phyloP scores from a whole-genome alignment of 148 eudicot genomes.

The Vaccinium macrocarpon region DNA sequence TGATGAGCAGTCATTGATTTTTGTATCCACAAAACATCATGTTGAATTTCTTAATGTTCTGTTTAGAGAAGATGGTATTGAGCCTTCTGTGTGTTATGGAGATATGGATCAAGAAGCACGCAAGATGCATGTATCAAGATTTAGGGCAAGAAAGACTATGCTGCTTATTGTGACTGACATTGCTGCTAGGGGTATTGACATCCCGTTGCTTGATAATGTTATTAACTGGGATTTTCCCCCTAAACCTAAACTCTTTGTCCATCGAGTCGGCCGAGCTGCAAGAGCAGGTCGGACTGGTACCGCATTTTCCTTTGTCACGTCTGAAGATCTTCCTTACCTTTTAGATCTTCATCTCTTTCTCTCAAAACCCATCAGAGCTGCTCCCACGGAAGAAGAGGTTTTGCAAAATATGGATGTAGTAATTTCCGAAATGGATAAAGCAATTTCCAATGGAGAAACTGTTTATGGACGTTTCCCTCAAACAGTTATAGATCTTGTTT shows the following conservation, averaged over 20 bases:
- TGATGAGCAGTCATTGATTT: conserved; percentile 71
- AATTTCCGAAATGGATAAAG: conserved; percentile 57
- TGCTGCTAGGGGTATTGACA: conserved; percentile 96
- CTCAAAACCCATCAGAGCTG: conserved; percentile 80
- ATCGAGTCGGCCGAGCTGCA: conserved; percentile 93
- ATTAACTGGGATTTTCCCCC: conserved; percentile 88
- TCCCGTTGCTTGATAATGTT: conserved; percentile 94
- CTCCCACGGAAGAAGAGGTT: conserved; percentile 90
- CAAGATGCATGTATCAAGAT: conserved; percentile 63
- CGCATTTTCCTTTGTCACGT: conserved; percentile 80
- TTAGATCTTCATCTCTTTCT: conserved; percentile 96
- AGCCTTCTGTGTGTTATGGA: conserved; percentile 81
- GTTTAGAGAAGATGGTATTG: conserved; percentile 67
- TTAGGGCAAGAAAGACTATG: conserved; percentile 85
- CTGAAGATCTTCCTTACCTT: conserved; percentile 74
- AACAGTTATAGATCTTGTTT: conserved; percentile 71
- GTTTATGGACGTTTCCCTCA: conserved; percentile 93
- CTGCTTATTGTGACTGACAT: conserved; percentile 87
- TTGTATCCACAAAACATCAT: conserved; percentile 87
- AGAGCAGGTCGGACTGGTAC: conserved; percentile 95
- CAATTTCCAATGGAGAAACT: conserved; percentile 71
- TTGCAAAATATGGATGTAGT: conserved; percentile 55
- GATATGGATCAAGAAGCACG: conserved; percentile 96
- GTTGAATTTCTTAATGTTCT: conserved; percentile 69
- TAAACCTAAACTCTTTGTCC: conserved; percentile 90